Percentiles rank a stretch among this genome's conserved stretches.
These are phyloP conservation scores for Sordariomycetes sp. DNA, from an alignment of 2,329 filamentous ascomycete genomes.

Conservation along the genomic window DNA sequence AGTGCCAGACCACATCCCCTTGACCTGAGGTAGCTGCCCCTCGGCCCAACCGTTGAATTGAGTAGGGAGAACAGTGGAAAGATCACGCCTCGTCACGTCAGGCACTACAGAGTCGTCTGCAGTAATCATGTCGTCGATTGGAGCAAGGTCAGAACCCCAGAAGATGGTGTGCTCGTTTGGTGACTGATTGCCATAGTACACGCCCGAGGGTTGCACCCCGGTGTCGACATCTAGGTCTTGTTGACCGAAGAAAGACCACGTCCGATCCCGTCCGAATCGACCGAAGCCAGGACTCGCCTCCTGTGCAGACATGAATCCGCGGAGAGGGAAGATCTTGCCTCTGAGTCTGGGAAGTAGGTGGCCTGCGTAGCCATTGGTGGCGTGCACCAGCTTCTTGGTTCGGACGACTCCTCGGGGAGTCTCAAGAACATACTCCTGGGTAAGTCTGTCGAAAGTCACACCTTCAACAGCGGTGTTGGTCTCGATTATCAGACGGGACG, in stretches of 20 bases:
- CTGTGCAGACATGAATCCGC: conserved; percentile 40
- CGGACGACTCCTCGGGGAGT: conserved; percentile 35
- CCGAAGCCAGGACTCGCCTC: conserved; percentile 24
- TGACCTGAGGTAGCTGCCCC: conserved; percentile 14
- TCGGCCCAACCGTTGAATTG: conserved; percentile 24
- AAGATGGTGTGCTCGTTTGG: conserved; percentile 31
- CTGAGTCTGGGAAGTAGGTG: conserved; percentile 39
- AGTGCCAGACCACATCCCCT: conserved; percentile 36
- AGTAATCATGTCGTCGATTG: conserved; percentile 26
- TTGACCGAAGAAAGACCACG: conserved; percentile 31
- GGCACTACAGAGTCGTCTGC: conserved; percentile 32
- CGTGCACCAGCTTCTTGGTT: conserved; percentile 41
- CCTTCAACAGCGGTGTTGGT: conserved; percentile 21
- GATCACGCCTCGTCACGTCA: conserved; percentile 17
- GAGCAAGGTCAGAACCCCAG: conserved; percentile 38
- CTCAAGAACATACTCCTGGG: conserved; percentile 25
- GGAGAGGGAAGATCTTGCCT: conserved; percentile 29
- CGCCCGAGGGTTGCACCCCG: conserved; percentile 20
- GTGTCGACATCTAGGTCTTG: conserved; percentile 35
- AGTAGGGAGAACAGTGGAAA: conserved; percentile 25
- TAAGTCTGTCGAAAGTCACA: conserved; percentile 12
- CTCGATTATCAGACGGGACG: conserved; percentile 21
- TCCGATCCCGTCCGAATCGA: too few species aligned
- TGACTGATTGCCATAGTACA: conserved; percentile 15
- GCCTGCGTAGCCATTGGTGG: conserved; percentile 42